Evolutionary conservation across 2,329 filamentous ascomycete genomes (phyloP).

Genomic region (Ilyonectria sp.): DNA sequence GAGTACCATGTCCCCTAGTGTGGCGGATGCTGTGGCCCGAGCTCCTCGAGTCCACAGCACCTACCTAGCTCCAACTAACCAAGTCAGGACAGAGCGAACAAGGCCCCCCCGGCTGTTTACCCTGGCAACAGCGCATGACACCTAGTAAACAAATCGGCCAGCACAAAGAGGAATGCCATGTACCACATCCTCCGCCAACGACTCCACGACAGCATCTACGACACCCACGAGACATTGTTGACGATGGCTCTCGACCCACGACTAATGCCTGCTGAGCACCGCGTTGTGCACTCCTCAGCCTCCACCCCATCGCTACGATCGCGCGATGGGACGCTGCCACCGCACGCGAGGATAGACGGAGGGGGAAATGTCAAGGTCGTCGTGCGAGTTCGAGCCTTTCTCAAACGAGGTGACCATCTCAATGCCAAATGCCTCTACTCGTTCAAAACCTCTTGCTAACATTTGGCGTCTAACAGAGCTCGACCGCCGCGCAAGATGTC

Average conservation of each 20-base stretch:
- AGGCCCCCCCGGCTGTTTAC: constrained; percentile 46
- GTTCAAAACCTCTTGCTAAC: background rate
- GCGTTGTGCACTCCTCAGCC: constrained; percentile 73
- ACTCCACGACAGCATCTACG: constrained; percentile 57
- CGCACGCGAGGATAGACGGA: constrained; percentile 69
- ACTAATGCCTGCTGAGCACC: constrained; percentile 60
- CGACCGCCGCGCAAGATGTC: constrained; percentile 84
- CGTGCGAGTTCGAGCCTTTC: constrained; percentile 84
- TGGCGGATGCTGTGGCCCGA: constrained; percentile 37
- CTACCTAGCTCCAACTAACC: constrained; percentile 25
- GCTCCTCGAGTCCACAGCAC: constrained; percentile 22
- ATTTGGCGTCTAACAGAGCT: constrained; percentile 72
- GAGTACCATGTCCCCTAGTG: background rate
- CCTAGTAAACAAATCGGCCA: constrained; percentile 53
- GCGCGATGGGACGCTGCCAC: constrained; percentile 76
- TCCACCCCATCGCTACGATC: constrained; percentile 85
- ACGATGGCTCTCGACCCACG: constrained; percentile 61
- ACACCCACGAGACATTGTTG: constrained; percentile 57
- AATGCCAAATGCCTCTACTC: constrained; percentile 14
- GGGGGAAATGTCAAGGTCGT: constrained; percentile 88
- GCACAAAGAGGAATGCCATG: constrained; percentile 47
- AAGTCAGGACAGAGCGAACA: constrained; percentile 22
- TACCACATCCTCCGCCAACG: constrained; percentile 59
- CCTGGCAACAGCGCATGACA: constrained; percentile 53
- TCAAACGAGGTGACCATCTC: constrained; percentile 76